Base-by-base conservation (phyloP, 768 basidiomycete genomes). In the Auricularia sp. region DNA sequence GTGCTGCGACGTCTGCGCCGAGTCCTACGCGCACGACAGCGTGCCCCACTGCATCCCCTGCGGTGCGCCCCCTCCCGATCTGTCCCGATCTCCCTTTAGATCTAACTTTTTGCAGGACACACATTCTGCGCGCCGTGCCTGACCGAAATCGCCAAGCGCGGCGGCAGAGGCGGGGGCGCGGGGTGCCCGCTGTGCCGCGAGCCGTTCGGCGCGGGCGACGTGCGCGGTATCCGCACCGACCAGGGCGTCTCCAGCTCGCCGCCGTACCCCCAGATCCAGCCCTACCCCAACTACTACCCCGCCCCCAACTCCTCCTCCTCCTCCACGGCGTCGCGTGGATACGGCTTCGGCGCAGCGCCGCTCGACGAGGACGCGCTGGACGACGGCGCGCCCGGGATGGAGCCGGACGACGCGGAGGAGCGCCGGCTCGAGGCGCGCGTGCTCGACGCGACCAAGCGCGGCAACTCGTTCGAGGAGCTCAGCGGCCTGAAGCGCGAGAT, bases 1-100 rank as follows among this genome's bases (percentile, higher is more conserved):
- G 74, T 81, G 86, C 75, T 91, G 90, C 86, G 90, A 91, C 81
- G 90, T 91, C 72, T 91, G 90, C 80, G 89, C 89, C 72, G 89
- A 91, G 77, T 88, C 91, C 80, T 91, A 83, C 76, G 86, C 86
- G 72, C 79, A 84, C 65, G 85, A 85, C 70, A 85, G 84, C 74
- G 77, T 83, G 67, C 90, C 90, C 66, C 87, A 91, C 74, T 88
- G 84, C 62, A 90, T 91, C 73, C 87, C 90, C 66, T 91, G 90
- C 77, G 90, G 90, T 90, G 62, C 68, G 83, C 75, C 29, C 67
- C 67, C 68, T 74, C 72, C 73, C 39, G 56, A 59, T 59, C 56
- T 23, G 23, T 23, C 29, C 56, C 5, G 56, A 59, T 59, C 29
- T 10, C 23, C 18, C 11, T 21, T 18, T 51, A 21, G 23, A 7